Conservation (phyloP, 2,329 filamentous ascomycete genomes). For the Trichoderma oligosporum region DNA sequence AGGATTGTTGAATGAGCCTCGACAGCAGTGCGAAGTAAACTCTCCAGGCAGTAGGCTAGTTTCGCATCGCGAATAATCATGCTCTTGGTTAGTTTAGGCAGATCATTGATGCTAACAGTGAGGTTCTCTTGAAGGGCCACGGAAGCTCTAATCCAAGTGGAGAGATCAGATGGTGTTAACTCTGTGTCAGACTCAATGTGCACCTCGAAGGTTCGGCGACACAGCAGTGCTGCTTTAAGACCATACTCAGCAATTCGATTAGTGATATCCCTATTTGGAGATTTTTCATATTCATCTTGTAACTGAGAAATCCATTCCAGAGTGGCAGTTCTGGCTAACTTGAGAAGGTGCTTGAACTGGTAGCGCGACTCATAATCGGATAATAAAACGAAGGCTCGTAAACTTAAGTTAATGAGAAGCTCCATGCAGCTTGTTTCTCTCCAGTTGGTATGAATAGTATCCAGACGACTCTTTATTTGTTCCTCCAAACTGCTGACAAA, state of each 20-base stretch:
- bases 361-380: conserved; percentile 8
- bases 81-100: conserved; percentile 6
- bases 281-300: conserved; percentile 41
- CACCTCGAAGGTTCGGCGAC: conserved; percentile 38
- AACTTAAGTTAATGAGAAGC: conserved; percentile 48
- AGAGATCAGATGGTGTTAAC: conserved; percentile 13
- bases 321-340: conserved; percentile 40
- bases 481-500: conserved; percentile 50
- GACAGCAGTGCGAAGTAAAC: neutral
- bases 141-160: conserved; percentile 26
- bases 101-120: conserved; percentile 17
- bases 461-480: conserved; percentile 43
- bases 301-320: conserved; percentile 49
- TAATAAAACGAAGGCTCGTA: conserved; percentile 36
- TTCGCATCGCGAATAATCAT: conserved; percentile 26
- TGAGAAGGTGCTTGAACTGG: conserved; percentile 35
- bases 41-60: conserved; percentile 15
- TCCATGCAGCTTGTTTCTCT: conserved; percentile 58
- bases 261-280: conserved; percentile 36
- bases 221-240: conserved; percentile 55
- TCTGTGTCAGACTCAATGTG: neutral
- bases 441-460: conserved; percentile 51
- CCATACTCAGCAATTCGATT: conserved; percentile 38
- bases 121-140: conserved; percentile 31
- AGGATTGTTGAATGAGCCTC: neutral